Conservation (phyloP, 768 basidiomycete species). For the Chlorophyllum brunneum region DNA sequence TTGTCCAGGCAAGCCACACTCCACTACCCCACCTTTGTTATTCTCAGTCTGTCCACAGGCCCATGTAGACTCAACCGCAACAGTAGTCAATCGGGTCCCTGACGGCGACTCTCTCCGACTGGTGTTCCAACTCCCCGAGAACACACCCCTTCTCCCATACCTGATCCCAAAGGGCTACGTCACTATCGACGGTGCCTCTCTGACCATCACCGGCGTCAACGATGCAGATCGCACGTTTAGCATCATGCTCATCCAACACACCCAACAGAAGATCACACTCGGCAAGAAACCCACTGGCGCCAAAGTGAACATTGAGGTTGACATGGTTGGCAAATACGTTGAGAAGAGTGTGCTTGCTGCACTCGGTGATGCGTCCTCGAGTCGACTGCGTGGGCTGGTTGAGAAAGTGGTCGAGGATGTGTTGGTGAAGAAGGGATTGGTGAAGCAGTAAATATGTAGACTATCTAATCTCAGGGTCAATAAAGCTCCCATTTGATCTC, state of each 20-base stretch:
- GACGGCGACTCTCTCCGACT: conserved; percentile 91
- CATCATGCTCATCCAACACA: conserved; percentile 95
- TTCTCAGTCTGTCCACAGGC: conserved; percentile 46
- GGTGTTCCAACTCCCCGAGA: conserved; percentile 70
- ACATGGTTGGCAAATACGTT: conserved; percentile 92
- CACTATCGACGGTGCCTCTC: conserved; percentile 89
- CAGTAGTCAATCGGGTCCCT: conserved; percentile 51
- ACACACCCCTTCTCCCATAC: conserved; percentile 72
- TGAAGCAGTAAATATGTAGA: conserved; percentile 14
- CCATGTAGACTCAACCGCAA: conserved; percentile 90
- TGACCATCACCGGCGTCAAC: conserved; percentile 83
- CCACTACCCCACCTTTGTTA: not conserved
- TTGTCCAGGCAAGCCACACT: conserved; percentile 73
- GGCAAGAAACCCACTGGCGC: conserved; percentile 69
- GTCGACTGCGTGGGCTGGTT: conserved; percentile 44
- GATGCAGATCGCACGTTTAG: conserved; percentile 63
- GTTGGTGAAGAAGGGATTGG: conserved; percentile 41
- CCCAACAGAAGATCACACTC: conserved; percentile 84
- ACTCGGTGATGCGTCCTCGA: conserved; percentile 48
- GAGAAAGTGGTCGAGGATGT: conserved; percentile 57
- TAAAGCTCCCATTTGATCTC: not conserved
- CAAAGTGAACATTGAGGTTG: conserved; percentile 92
- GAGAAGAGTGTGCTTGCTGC: conserved; percentile 76
- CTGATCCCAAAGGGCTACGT: conserved; percentile 94
- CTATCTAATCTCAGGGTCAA: conserved; percentile 12